Percentiles rank a stretch among this genome's conserved stretches.
Evolutionary conservation across 2,329 filamentous ascomycete genomes (phyloP).

Genomic region (Catunica adiposa): DNA sequence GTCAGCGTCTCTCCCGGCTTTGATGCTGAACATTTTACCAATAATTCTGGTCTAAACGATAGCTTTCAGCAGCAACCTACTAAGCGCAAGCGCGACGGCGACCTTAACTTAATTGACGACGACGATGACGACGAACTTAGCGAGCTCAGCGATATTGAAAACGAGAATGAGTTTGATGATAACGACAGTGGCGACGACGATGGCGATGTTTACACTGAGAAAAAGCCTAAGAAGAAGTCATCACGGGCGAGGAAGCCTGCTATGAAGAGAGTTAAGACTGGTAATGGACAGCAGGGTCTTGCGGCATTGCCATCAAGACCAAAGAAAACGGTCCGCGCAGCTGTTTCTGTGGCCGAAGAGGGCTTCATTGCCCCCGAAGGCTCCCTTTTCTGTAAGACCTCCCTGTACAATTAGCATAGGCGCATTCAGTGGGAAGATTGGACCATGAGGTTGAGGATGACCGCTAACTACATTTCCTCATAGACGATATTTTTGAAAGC

Average conservation of each 20-base stretch:
- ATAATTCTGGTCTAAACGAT: conserved; percentile 34
- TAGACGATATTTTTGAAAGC: conserved; percentile 48
- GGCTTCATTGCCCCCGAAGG: conserved; percentile 11
- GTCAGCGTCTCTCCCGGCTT: conserved; percentile 36
- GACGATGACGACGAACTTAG: conserved; percentile 24
- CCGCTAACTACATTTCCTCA: neutral
- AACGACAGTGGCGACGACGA: conserved; percentile 24
- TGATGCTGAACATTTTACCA: conserved; percentile 31
- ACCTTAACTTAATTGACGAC: conserved; percentile 22
- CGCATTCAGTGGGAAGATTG: neutral
- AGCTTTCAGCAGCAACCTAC: neutral
- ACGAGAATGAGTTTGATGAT: conserved; percentile 2
- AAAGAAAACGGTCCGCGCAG: conserved; percentile 39
- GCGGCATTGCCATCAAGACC: conserved; percentile 34
- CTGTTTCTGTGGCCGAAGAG: conserved; percentile 22
- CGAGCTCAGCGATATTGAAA: conserved; percentile 13
- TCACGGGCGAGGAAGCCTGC: conserved; percentile 38
- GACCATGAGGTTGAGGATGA: neutral
- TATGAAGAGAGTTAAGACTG: conserved; percentile 44
- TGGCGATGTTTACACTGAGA: conserved; percentile 27
- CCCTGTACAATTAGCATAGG: conserved; percentile 14
- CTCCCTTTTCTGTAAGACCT: conserved; percentile 13
- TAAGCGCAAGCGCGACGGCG: conserved; percentile 43
- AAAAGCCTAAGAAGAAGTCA: conserved; percentile 22
- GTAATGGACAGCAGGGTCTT: conserved; percentile 31